Evolutionary conservation across 805 yeast genomes (phyloP).

Genomic region (Ogataea polymorpha): DNA sequence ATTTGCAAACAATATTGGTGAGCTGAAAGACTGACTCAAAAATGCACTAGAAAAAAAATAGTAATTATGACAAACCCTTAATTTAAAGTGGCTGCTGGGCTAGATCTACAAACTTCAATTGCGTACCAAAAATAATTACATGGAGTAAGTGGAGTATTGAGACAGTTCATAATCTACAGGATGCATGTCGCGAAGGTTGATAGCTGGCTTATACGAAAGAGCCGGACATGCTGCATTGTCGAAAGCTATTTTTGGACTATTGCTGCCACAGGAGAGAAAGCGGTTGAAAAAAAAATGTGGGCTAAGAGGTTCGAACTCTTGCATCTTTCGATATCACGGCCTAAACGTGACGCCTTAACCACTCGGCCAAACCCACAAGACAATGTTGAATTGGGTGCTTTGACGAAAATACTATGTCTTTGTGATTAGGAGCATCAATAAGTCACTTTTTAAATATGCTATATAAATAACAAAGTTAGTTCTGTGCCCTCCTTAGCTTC

Average conservation of each 20-base stretch:
- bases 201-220: neutral
- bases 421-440: too few relatives aligned
- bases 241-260: constrained; percentile 10
- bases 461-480: neutral
- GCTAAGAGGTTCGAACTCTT: constrained; percentile 32
- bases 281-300: constrained; percentile 19
- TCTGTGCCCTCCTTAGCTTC: neutral
- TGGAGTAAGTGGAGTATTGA: constrained; percentile 3
- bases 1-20: constrained; percentile 4
- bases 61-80: neutral
- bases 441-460: too few relatives aligned
- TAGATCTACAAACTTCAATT: neutral
- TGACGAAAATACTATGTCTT: neutral
- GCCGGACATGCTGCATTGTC: neutral
- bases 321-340: constrained; percentile 31
- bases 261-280: constrained; percentile 8
- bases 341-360: constrained; percentile 32
- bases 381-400: neutral
- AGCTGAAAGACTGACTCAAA: constrained; percentile 10
- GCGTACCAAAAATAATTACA: neutral
- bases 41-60: constrained; percentile 7
- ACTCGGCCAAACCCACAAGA: constrained; percentile 30
- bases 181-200: neutral
- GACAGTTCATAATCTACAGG: neutral
- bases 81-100: neutral